Evolutionary conservation across 1,139 yeast species (phyloP), one percentile per base, ranked within the genome.

Genomic region (Martiniozyma asiatica): DNA sequence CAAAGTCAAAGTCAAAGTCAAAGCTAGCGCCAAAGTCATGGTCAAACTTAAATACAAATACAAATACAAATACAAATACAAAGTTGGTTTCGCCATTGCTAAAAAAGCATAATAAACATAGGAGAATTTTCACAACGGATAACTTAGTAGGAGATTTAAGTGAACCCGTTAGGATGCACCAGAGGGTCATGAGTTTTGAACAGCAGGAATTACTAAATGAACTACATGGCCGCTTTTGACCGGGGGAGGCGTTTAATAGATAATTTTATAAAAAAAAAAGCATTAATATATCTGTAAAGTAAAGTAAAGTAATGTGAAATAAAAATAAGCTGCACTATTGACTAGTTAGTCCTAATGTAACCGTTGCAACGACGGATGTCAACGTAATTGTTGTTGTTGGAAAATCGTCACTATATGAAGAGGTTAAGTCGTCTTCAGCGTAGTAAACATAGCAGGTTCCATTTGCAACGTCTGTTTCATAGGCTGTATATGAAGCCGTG

Each of bases 151-250:
- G 22, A 11, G 16, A 24, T 24, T 20, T 16, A n/a, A 15, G 18
- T n/a, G 16, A 13, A 4, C 26, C 26, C 15, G 11, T n/a, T 4
- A 24, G 20, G 2, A 24, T 26, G 11, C 45, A 36, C 15, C 50
- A 43, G 26, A 47, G 71, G 30, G 54, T 56, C 2, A 47, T 65
- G 30, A 64, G 72, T 0, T 63, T 53, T 40, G 75, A 68, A 42
- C 73, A 68, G 39, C 53, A 51, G 28, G 70, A 66, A 39, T 45
- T 68, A 22, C 47, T 68, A 30, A 55, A 55, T 25, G 70, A 63
- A 40, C 43, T 67, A 30, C n/a, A n/a, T n/a, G n/a, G n/a, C n/a
- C n/a, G n/a, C n/a, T n/a, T n/a, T n/a, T n/a, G n/a, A n/a, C n/a
- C n/a, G n/a, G n/a, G n/a, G n/a, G n/a, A n/a, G n/a, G n/a, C n/a